Base-by-base conservation (phyloP, 768 basidiomycete species). In the Baorangia bicolor region DNA sequence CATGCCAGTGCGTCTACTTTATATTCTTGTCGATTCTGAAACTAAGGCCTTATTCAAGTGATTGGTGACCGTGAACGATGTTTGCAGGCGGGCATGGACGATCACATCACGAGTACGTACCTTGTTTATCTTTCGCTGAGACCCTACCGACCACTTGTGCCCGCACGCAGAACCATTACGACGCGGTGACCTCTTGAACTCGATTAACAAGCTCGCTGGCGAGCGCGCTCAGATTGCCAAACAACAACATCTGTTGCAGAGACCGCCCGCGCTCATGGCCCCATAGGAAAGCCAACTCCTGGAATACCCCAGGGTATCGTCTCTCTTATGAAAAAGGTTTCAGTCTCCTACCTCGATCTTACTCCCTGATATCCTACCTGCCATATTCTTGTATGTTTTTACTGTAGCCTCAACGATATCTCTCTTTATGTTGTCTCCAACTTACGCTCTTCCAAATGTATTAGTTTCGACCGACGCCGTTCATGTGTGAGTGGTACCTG, bases 21-120 rank as follows among this genome's bases (percentile, higher is more conserved):
- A 25, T 21, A 8, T 12, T 39, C 41, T n/a, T 46, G 8, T 39
- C 5, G 21, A 41, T 35, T 23, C n/a, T 20, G 52, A 63, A 21
- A 4, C 51, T 66, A 51, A 64, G 28, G 8, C 42, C 21, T 20
- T 9, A 20, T 57, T 55, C 10, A 49, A 93, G 91, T 95, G 94
- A 92, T 94, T 63, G 94, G 94, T 63, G 88, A 89, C 63, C 78
- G 87, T 43, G 88, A 90, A 66, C 77, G 87, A 57, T 90, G 86
- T 65, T 71, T 88, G 66, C 81, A 87, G 67, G 87, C 86, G n/a
- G 87, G 87, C 52, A 87, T 87, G 86, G 87, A 90, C 66, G 88
- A 89, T 64, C 88, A 90, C 61, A 90, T 90, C 51, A 91, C 88
- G 27, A 92, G 89, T 91, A 64, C 49, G 87, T 74, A 8, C 16